Base-by-base conservation (phyloP, 495 filamentous ascomycete genomes). In the Podospora pseudocomata region DNA sequence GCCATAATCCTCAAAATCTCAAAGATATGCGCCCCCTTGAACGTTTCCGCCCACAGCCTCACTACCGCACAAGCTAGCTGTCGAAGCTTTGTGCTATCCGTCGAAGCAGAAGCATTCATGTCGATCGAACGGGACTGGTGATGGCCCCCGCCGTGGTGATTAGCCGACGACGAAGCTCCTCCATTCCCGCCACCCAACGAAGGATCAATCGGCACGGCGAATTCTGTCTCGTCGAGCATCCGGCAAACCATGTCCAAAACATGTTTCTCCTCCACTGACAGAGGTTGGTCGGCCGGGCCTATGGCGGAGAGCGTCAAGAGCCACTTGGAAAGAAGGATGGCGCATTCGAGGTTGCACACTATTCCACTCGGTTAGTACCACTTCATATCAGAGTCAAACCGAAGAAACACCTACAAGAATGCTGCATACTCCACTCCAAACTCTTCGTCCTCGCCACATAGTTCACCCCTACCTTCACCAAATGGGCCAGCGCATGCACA, bases 161-260 rank as follows among this genome's bases (percentile, higher is more conserved):
- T 28, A 39, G n/a, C 59, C 27, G n/a, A 34, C 18, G 66, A 61
- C 5, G 65, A 67, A 30, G 74, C 72, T 19, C 77, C 79, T 1
- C 76, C 81, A 34, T 81, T 77, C 30, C 74, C 72, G 19, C 77
- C 79, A 4, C 76, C 81, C 39, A 82, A 77, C 2, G 80, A 81
- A 3, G 82, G 82, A 56, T 85, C 83, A 60, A 85, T 79, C 2
- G 82, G 82, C 6, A 89, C 87, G 57, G 89, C 88, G 75, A 91
- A 89, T 68, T 90, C 88, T 9, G 90, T 92, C 80, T 92, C 90
- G 73, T 90, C 87, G 71, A 92, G 83, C 86, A 92, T 90, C 71
- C 86, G 88, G 64, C 88, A 86, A 53, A 92, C 83, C 82, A 86
- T 90, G 55, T 87, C 77, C 23, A 91, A 83, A 11, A 92, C 80